Base-by-base conservation (phyloP, 768 basidiomycete genomes). In the Lentinula raphanica region DNA sequence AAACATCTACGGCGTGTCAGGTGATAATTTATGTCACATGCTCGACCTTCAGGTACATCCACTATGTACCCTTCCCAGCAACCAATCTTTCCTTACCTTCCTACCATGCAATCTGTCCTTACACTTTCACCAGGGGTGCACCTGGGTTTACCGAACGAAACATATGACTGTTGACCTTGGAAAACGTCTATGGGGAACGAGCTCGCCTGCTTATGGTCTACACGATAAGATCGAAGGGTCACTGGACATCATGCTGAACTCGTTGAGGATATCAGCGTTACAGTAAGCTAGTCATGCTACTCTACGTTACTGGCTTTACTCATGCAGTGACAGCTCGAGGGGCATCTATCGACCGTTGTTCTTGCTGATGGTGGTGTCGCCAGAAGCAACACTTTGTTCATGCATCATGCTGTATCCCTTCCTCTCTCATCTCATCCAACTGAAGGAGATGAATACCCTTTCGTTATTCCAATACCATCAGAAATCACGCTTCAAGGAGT, bases 401-500 rank as follows among this genome's bases (percentile, higher is more conserved):
- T 53, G 23, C 23, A 36, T 35, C 51, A 39, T 13, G 36, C 35
- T 15, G 36, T 53, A 19, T 38, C 28, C 17, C 51, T 53, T 36
- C 51, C 51, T 15, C 32, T 53, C 15, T 39, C 51, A n/a, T 35
- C 32, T 39, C 51, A 25, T 53, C 39, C 31, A 40, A 2, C 42
- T 9, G 46, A 25, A 49, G 46, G 35, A 29, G 25, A 29, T n/a
- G 31, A 45, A n/a, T 39, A 27, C 13, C 25, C 44, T n/a, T 57
- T 57, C 23, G 9, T n/a, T 25, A 57, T 57, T n/a, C 12, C 56
- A 15, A 39, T 57, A 49, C 56, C 56, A 4, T 38, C 56, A 32
- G 45, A 57, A 49, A 45, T 57, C 1, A 49, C 21, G n/a, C 23
- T 57, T 23, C 56, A 57, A 48, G 45, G 35, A 13, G 27, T 49